Percentiles rank a stretch among this genome's conserved stretches.
phyloP scores from a whole-genome alignment of 345 rosid species.

The Eucalyptus tenuipes region DNA sequence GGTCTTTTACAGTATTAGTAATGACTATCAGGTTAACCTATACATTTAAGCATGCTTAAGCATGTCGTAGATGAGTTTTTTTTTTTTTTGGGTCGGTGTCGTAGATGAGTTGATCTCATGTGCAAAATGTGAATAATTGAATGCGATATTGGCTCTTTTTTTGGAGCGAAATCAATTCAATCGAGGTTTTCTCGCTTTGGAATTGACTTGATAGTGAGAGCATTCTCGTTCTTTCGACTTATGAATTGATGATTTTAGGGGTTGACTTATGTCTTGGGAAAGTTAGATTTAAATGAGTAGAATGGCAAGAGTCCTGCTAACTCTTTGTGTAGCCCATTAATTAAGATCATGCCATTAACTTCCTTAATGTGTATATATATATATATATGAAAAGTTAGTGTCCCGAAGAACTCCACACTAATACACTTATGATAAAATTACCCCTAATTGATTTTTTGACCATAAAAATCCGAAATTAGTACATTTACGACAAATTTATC shows the following conservation, averaged over 20 bases:
- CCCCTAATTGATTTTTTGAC: rapidly evolving
- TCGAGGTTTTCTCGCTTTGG: not conserved
- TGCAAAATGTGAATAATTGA: not conserved
- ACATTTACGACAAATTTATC: rapidly evolving
- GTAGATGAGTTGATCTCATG: not conserved
- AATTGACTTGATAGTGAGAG: rapidly evolving
- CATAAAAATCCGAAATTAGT: rapidly evolving
- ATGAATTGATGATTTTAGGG: rapidly evolving
- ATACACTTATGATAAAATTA: rapidly evolving
- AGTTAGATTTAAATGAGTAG: not conserved
- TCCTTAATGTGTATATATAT: not conserved
- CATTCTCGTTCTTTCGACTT: rapidly evolving
- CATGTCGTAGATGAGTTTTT: not conserved
- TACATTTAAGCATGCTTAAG: not conserved
- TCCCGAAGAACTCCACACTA: rapidly evolving
- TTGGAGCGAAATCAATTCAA: not conserved
- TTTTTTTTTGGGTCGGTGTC: too few species aligned
- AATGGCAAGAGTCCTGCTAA: not conserved
- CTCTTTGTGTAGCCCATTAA: not conserved
- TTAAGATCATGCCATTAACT: not conserved
- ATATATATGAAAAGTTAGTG: too few species aligned
- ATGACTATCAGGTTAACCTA: not conserved
- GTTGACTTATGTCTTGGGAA: not conserved
- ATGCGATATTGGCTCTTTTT: not conserved
- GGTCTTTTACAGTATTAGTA: too few species aligned